Conservation (phyloP, 208 protist genomes). For the Strigomonas culicis region DNA sequence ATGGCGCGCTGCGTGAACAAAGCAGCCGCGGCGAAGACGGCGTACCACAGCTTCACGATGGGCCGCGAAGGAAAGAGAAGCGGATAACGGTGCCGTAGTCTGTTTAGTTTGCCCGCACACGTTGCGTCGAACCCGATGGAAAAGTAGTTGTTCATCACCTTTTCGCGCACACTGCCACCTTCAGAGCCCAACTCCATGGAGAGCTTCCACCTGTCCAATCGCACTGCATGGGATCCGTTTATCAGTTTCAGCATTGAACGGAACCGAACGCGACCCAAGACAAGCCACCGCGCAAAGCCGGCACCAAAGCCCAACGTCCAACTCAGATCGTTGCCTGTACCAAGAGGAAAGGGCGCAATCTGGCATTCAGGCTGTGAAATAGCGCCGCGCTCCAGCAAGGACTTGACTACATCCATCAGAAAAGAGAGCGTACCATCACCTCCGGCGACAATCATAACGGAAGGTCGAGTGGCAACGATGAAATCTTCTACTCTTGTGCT, state of each 20-base stretch:
- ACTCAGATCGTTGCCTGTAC: constrained; percentile 73
- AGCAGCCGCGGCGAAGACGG: constrained; percentile 30
- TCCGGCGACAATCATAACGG: constrained; percentile 50
- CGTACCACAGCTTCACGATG: constrained; percentile 66
- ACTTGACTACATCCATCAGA: constrained; percentile 38
- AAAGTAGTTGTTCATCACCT: constrained; percentile 69
- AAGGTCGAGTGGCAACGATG: constrained; percentile 17
- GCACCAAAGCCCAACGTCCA: constrained; percentile 53
- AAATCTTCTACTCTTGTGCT: constrained; percentile 20
- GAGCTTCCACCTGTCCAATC: constrained; percentile 41
- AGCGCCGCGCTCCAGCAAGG: constrained; percentile 16
- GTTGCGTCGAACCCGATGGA: constrained; percentile 62
- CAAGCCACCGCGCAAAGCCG: constrained; percentile 45
- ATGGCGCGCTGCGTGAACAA: constrained; percentile 31
- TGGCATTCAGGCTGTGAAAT: constrained; percentile 14
- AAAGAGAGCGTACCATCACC: constrained; percentile 64
- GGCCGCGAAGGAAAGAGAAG: constrained; percentile 33
- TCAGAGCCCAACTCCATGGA: constrained; percentile 13
- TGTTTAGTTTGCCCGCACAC: constrained; percentile 33
- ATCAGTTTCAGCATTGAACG: constrained; percentile 18
- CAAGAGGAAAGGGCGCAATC: constrained; percentile 54
- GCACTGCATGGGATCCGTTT: constrained; percentile 17
- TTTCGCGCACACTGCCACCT: neutral
- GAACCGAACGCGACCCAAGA: constrained; percentile 32
- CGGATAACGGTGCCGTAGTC: constrained; percentile 31